Conservation (phyloP, 164 flowering plant genomes). For the Piper longum region DNA sequence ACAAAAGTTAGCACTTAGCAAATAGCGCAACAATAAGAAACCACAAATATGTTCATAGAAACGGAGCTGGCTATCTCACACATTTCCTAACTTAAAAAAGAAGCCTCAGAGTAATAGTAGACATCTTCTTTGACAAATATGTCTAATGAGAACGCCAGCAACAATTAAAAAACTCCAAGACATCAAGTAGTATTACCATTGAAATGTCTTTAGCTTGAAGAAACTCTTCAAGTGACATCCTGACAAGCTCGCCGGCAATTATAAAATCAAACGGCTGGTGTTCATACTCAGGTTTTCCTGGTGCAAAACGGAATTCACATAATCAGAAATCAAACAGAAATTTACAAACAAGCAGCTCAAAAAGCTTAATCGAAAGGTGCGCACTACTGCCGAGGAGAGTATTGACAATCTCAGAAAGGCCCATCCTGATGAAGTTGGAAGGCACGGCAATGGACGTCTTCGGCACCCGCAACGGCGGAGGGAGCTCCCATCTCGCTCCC, state of each 20-base stretch:
- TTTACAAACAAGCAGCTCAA: neutral
- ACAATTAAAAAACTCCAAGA: no score
- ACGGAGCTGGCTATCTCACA: no score
- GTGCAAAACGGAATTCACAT: neutral
- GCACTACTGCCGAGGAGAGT: slow-evolving; percentile 50
- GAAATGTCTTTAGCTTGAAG: slow-evolving; percentile 89
- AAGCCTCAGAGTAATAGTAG: no score
- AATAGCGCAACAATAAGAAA: no score
- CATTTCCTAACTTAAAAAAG: no score
- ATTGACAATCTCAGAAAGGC: slow-evolving; percentile 71
- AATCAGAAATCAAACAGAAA: neutral
- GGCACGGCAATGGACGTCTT: slow-evolving; percentile 58
- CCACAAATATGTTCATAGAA: no score
- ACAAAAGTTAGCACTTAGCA: no score
- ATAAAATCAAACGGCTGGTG: slow-evolving; percentile 74
- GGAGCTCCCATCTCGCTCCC: slow-evolving; percentile 28
- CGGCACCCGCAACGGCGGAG: slow-evolving; percentile 45
- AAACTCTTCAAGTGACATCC: slow-evolving; percentile 80
- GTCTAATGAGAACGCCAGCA: no score
- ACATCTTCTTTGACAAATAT: no score
- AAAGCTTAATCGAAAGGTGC: neutral
- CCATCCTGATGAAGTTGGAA: slow-evolving; percentile 48
- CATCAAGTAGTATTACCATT: slow-evolving; percentile 29
- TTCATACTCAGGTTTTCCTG: slow-evolving; percentile 56
- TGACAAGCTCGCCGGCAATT: slow-evolving; percentile 69